These are phyloP conservation scores for Trichosporon inkin DNA, from an alignment of 1,284 basidiomycete genomes.

Conservation along the genomic window DNA sequence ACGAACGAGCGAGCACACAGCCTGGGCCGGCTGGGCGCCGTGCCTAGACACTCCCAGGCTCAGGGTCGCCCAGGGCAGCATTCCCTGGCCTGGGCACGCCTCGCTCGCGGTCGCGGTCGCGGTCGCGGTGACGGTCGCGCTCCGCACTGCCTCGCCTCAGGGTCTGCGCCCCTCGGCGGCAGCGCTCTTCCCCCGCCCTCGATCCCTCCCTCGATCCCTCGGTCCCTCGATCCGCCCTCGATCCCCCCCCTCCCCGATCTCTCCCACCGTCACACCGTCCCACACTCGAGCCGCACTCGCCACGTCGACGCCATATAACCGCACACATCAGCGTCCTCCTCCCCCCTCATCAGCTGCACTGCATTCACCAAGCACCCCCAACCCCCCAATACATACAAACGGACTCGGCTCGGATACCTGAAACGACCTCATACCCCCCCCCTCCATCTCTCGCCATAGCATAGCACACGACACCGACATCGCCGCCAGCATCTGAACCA, in stretches of 20 bases:
- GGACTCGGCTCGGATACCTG: not conserved
- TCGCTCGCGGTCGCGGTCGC: too few species aligned
- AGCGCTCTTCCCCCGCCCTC: too few species aligned
- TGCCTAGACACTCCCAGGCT: too few species aligned
- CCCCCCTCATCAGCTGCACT: too few species aligned
- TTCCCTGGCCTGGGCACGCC: too few species aligned
- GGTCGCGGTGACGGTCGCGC: too few species aligned
- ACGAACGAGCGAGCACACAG: too few species aligned
- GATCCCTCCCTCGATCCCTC: not conserved
- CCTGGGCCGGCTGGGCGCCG: too few species aligned
- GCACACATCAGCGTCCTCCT: not conserved
- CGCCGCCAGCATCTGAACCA: not conserved
- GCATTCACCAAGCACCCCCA: not conserved
- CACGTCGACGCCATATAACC: conserved; percentile 3
- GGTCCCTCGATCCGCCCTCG: conserved; percentile 3
- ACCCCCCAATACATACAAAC: not conserved
- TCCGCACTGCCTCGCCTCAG: too few species aligned
- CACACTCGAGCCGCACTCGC: not conserved
- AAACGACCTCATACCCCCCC: conserved; percentile 2
- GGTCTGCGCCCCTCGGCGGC: too few species aligned
- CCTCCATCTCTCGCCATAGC: not conserved
- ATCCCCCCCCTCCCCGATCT: not conserved
- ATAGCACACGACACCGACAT: not conserved
- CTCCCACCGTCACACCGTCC: conserved; percentile 1
- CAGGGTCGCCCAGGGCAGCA: too few species aligned